Base-by-base conservation (phyloP, 208 protist genomes). In the Wallacemonas collosoma region DNA sequence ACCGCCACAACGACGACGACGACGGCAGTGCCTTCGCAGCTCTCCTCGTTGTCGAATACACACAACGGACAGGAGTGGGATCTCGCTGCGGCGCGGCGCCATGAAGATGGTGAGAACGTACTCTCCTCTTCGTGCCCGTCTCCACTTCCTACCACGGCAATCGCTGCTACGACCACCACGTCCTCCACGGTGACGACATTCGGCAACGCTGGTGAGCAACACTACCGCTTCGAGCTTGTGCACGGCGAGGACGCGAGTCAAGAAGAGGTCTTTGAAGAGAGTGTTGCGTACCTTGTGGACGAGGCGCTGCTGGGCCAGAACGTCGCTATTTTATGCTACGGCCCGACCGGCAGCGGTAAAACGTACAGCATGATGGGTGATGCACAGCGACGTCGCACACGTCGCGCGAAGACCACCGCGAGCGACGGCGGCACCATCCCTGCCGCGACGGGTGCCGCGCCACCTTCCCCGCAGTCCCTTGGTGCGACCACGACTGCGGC, bases 331-430 rank as follows among this genome's bases (percentile, higher is more conserved):
- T 73, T 94, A 38, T 96, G 91, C 71, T 94, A 94, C 72, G 91
- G 91, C 8, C 89, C 91, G 1, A 96, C 91, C 3, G 91, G 91
- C 44, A 96, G 91, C 63, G 91, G 91, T 38, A 96, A 96, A 81
- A 96, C 91, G 44, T 91, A 90, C 76, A 96, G 87, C 75, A 94
- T 96, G 88, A 96, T 96, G 83, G 91, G 91, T 44, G 79, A 79
- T 51, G 74, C 75, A 45, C 63, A 65, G 60, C 48, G 40, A 41
- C 35, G 26, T 26, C 26, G 44, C 50, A 62, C 62, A 12, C 9
- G 12, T 40, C 68, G 5, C 53, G 12, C 67, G 8, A 39, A 41
- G 26, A 26, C 26, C 26, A 26, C 26, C 26, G 26, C 26, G 26
- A 26, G 26, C 26, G 26, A 26, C 39, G 9, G 72, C 35, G 35